These are phyloP conservation scores for Penicillium vulpinum DNA, from an alignment of 2,329 filamentous ascomycete species.

Conservation along the genomic window DNA sequence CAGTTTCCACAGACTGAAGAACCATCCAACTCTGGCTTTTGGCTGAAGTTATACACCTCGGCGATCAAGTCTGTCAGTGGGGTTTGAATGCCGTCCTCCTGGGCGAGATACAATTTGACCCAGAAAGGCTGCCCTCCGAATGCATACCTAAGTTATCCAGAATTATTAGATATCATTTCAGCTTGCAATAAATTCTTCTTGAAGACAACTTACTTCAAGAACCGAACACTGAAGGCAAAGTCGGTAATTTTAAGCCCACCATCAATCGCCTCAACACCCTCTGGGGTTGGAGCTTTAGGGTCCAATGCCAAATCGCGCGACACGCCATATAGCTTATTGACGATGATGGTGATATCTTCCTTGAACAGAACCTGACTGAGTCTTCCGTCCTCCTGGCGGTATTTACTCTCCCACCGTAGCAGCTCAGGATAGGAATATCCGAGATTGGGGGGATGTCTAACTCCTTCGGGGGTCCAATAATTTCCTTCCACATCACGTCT, in stretches of 20 bases:
- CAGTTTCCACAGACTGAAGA: constrained; percentile 7
- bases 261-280: constrained; percentile 8
- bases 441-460: constrained; percentile 1
- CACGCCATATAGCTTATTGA: constrained; percentile 8
- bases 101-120: constrained; percentile 11
- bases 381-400: background rate
- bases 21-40: constrained; percentile 9
- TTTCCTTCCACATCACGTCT: background rate
- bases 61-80: constrained; percentile 8
- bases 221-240: constrained; percentile 13
- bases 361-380: constrained; percentile 4
- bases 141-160: constrained; percentile 3
- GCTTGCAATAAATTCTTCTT: too few species aligned
- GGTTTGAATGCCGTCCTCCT: constrained; percentile 8
- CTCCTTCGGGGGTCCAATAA: constrained; percentile 5
- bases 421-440: constrained; percentile 11
- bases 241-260: constrained; percentile 8
- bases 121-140: constrained; percentile 13
- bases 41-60: constrained; percentile 15
- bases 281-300: constrained; percentile 1
- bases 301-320: constrained; percentile 8
- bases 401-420: constrained; percentile 2
- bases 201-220: constrained; percentile 2
- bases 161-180: background rate
- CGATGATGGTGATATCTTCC: background rate